These are phyloP conservation scores for Solanum rostratum DNA, from an alignment of 257 asterid species.

Conservation along the genomic window DNA sequence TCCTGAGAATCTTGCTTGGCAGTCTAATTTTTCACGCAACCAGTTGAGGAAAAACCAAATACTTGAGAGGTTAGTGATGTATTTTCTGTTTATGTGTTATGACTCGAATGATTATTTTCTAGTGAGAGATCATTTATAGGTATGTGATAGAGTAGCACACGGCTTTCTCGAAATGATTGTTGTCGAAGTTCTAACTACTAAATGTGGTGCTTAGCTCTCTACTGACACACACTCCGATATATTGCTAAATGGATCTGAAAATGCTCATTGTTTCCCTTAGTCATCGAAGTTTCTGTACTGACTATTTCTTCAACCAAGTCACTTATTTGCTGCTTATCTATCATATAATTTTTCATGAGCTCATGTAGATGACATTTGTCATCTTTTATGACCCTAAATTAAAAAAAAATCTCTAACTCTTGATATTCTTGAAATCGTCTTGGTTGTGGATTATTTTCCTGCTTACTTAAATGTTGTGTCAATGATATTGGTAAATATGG, in stretches of 20 bases:
- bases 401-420: background rate
- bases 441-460: background rate
- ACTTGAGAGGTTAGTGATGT: constrained; percentile 61
- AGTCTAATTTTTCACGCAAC: constrained; percentile 82
- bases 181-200: background rate
- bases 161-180: background rate
- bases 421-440: background rate
- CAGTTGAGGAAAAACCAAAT: constrained; percentile 84
- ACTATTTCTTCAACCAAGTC: background rate
- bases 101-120: background rate
- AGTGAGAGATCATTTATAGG: background rate
- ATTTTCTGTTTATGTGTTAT: background rate
- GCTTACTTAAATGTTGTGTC: background rate
- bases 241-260: background rate
- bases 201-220: background rate
- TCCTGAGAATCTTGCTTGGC: constrained; percentile 98
- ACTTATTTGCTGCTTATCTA: background rate
- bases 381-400: background rate
- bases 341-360: background rate
- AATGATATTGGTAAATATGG: background rate
- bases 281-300: background rate
- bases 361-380: background rate
- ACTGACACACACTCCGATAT: background rate
- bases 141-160: background rate
- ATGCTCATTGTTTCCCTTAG: background rate